A percentile compares a stretch with the other conserved stretches of the same genome.
These are phyloP conservation scores for Fomitopsis palustris DNA, from an alignment of 1,284 basidiomycete genomes.

Conservation along the genomic window DNA sequence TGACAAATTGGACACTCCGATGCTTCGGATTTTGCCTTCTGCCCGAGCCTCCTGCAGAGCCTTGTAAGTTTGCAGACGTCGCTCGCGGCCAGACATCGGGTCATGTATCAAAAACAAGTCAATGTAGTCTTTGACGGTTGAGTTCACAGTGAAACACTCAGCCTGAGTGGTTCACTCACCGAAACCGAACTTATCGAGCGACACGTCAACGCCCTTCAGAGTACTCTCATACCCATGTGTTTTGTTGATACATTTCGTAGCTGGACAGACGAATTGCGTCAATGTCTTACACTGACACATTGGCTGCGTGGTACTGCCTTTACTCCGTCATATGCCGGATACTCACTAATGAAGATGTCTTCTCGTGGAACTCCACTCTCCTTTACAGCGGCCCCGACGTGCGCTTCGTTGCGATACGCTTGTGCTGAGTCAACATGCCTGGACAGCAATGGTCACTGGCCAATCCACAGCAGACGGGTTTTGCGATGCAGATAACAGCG, in stretches of 20 bases:
- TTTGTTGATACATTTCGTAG: slow-evolving; percentile 23
- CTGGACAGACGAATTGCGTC: slow-evolving; percentile 3
- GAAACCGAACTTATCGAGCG: slow-evolving; percentile 17
- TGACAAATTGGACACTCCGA: slow-evolving; percentile 68
- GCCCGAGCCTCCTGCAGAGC: slow-evolving; percentile 43
- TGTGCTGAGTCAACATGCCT: slow-evolving; percentile 74
- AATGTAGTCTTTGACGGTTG: slow-evolving; percentile 38
- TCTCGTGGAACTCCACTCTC: slow-evolving; percentile 48
- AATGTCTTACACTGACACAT: neutral
- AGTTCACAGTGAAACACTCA: neutral
- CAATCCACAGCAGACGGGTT: neutral
- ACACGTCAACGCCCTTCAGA: slow-evolving; percentile 21
- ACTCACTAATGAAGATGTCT: slow-evolving; percentile 73
- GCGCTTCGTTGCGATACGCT: slow-evolving; percentile 70
- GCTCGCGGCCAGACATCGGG: slow-evolving; percentile 39
- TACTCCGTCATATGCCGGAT: neutral
- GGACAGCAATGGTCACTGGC: neutral
- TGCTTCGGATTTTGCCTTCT: slow-evolving; percentile 48
- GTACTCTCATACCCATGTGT: slow-evolving; percentile 27
- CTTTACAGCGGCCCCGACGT: slow-evolving; percentile 56
- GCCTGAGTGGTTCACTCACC: slow-evolving; percentile 12
- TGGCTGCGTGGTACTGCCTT: neutral
- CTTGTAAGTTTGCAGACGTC: slow-evolving; percentile 43
- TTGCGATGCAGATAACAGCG: neutral
- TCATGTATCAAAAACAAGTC: slow-evolving; percentile 64